Base-by-base conservation (phyloP, 2,329 filamentous ascomycete genomes). In the Didymella exigua region DNA sequence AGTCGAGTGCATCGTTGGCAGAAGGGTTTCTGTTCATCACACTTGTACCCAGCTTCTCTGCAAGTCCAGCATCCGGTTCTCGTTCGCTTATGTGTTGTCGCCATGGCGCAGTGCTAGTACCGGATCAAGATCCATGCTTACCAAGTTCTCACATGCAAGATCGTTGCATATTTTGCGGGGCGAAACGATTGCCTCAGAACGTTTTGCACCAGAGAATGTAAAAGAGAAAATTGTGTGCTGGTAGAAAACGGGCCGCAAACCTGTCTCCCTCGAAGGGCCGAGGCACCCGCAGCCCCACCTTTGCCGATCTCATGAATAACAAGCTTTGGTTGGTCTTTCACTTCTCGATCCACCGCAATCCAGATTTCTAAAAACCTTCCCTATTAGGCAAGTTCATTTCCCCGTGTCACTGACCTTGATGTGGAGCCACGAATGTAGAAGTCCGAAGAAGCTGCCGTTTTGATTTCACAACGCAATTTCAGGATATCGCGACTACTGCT, bases 31-130 rank as follows among this genome's bases (percentile, higher is more conserved):
- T 66, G 56, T 42, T 72, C 69, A 40, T 72, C 68, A 58, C 69
- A 72, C 45, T 72, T 72, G 49, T 72, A 72, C 1, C 69, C 69
- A 11, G 68, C 66, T 52, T 69, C 67, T 14, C 68, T 55, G 57
- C 69, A 72, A 4, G 69, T 72, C 68, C 68, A 70, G 54, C 69
- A 72, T 30, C 69, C 69, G 7, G 67, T 69, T 30, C 69, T 56
- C 11, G 66, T 63, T 55, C 69, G 62, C 21, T 66, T 71, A 50
- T 70, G 69, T 43, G 61, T 58, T 42, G 57, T 59, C 60, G 63
- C 52, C 52, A 55, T 55, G 27, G 37, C 46, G 52, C 34, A 33
- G 16, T 33, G 9, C 19, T 10, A 26, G 13, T 42, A 14, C 30
- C 11, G 11, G 19, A 36, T 26, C 36, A 26, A 9, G 21, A 41